Evolutionary conservation across 2,329 filamentous ascomycete species (phyloP), one percentile per base, ranked within the genome.

Genomic region (Aspergillus vadensis): DNA sequence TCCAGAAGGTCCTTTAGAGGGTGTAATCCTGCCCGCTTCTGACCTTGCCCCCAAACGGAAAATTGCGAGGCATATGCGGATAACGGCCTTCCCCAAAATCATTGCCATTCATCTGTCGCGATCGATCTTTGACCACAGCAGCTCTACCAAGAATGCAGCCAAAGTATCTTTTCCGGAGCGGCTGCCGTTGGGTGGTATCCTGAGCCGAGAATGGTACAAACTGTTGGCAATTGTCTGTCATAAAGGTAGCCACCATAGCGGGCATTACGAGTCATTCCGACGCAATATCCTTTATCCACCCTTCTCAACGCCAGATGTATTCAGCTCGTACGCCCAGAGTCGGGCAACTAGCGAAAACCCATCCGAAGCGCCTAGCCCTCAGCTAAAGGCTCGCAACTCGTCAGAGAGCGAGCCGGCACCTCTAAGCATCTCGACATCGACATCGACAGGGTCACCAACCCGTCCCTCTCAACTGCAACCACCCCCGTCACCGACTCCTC

Each of bases 251-350:
- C 95, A 99, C 74, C 89, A 97, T 72, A 97, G 92, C 69, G 95
- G 95, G 0, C 95, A 99, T 73, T 99, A 99, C 78, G 95, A 99
- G 75, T 94, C 92, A 0, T 98, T 98, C 76, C 86, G 95, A 36
- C 86, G 95, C 39, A 95, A 98, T 76, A 89, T 91, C 60, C 79
- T 91, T 8, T 86, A 88, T 54, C 80, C 89, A 3, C 93, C 93
- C 0, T 98, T 88, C 72, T 90, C 91, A 1, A 97, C 94, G 7
- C 87, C 90, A 0, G 88, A 91, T 67, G 88, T 87, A 0, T 94
- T 96, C 76, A 89, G 90, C 62, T 84, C 85, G 5, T 90, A 91
- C 39, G 88, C 87, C 6, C 86, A 89, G 36, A 91, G 89, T 74
- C 76, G 77, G 44, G 70, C 83, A 70, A 79, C 86, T 55, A 82